Percentiles rank a stretch among this genome's conserved stretches.
Conservation (phyloP, 1,284 basidiomycete species). For the Trametes pubescens region DNA sequence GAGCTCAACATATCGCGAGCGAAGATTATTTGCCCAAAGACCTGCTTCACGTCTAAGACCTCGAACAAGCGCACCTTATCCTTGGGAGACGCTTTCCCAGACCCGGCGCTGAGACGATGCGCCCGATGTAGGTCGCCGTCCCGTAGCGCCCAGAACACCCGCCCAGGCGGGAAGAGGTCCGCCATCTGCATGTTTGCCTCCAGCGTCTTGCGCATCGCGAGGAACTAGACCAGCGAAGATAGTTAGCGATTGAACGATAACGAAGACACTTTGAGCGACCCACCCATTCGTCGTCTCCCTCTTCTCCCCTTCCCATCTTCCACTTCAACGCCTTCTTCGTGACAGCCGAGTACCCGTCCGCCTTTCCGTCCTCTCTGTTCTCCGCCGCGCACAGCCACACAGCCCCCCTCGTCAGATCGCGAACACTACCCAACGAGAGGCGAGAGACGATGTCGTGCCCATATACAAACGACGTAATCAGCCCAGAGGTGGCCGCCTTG, state of each 20-base stretch:
- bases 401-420: conserved; percentile 78
- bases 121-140: conserved; percentile 69
- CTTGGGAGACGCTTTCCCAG: conserved; percentile 24
- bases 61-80: conserved; percentile 74
- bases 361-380: conserved; percentile 43
- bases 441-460: conserved; percentile 85
- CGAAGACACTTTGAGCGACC: no score
- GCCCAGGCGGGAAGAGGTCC: conserved; percentile 81
- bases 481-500: conserved; percentile 39
- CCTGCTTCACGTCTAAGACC: conserved; percentile 74
- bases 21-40: conserved; percentile 85
- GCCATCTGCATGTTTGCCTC: conserved; percentile 86
- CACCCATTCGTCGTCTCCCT: conserved; percentile 74
- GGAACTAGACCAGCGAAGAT: no score
- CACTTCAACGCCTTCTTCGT: conserved; percentile 64
- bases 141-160: conserved; percentile 80
- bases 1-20: conserved; percentile 80
- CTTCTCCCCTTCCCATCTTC: conserved; percentile 61
- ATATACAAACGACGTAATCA: conserved; percentile 83
- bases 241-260: no score
- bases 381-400: conserved; percentile 82
- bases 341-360: conserved; percentile 66
- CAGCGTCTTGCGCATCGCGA: conserved; percentile 81
- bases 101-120: conserved; percentile 46
- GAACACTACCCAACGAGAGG: conserved; percentile 79